Percentiles rank a stretch among this genome's conserved stretches.
Conservation (phyloP, 176 grass and related monocot species). For the Carex scoparia region DNA sequence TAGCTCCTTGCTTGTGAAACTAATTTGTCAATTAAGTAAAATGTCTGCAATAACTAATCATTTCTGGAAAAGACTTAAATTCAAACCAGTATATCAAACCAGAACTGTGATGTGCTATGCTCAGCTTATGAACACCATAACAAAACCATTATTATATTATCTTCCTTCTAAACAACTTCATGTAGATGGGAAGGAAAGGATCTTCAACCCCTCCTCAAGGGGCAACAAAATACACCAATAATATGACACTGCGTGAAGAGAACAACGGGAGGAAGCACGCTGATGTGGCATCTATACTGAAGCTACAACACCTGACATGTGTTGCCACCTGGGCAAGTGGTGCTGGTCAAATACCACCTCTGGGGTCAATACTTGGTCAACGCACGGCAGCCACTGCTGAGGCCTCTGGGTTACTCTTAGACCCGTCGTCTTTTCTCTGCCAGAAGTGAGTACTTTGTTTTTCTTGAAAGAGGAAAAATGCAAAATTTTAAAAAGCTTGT, state of each 20-base stretch:
- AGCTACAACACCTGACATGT: slow-evolving; percentile 11
- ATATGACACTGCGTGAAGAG: slow-evolving; percentile 17
- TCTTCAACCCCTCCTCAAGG: neutral
- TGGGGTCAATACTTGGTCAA: slow-evolving; percentile 25
- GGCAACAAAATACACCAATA: neutral
- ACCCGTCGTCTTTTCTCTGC: slow-evolving; percentile 9
- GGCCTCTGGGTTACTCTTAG: slow-evolving; percentile 10
- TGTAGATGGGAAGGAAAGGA: slow-evolving; percentile 18
- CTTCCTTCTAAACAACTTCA: neutral
- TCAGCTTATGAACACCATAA: neutral
- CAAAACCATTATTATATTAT: neutral
- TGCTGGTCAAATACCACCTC: neutral
- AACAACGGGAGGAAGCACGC: slow-evolving; percentile 6
- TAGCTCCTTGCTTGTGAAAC: too few relatives aligned
- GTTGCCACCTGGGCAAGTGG: slow-evolving; percentile 20
- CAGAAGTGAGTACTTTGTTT: slow-evolving; percentile 18
- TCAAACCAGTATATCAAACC: neutral
- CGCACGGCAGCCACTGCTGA: neutral
- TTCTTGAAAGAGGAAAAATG: neutral
- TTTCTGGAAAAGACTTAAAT: neutral
- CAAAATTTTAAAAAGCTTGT: neutral
- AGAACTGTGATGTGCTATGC: neutral
- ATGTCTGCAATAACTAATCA: too few relatives aligned
- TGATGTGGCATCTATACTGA: slow-evolving; percentile 11
- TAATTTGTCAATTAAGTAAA: too few relatives aligned